Evolutionary conservation across 73 alveolate genomes (phyloP), one percentile per base, ranked within the genome.

Genomic region (Strombidium stylifer): DNA sequence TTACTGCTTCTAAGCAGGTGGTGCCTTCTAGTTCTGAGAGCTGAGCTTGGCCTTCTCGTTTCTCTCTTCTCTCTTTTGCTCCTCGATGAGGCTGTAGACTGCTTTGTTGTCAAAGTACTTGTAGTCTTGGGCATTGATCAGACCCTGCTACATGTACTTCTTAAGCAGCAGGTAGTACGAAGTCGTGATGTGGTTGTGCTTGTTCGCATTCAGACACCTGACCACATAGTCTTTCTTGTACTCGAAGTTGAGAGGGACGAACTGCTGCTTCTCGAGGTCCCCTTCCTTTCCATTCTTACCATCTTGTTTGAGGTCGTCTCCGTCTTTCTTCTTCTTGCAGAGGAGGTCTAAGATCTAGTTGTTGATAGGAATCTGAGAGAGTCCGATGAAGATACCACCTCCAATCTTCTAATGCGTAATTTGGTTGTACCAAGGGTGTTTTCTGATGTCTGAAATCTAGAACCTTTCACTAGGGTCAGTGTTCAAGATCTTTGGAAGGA

Each of bases 391-490:
- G 0, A 89, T 64, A n/a, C 97, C 97, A 41, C 36, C 67, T 42
- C 40, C 54, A 10, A 41, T n/a, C n/a, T n/a, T 62, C 1, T 62
- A 55, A 1, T 79, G 87, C 46, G 76, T 53, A 35, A 73, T 65
- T 27, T 75, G 60, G 47, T 89, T 84, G 65, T 89, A 82, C 98
- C 99, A 94, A 19, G 94, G 87, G 64, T 92, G 99, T 16, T 61
- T 23, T 55, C 89, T 81, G 53, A 94, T 92, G 59, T 92, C 86
- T 12, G 77, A 75, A 34, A 93, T 82, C 31, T 66, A 86, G 78
- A 66, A 69, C 58, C 99, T 73, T 53, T 86, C 86, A 27, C 56
- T 79, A 12, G 99, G 98, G 54, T 94, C 98, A 0, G 93, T 82
- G 34, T 76, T 69, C 34, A 94, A 61, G 26, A 94, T 86, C 47